Base-by-base conservation (phyloP, 2,329 filamentous ascomycete species). In the Waltergamsia citrina region DNA sequence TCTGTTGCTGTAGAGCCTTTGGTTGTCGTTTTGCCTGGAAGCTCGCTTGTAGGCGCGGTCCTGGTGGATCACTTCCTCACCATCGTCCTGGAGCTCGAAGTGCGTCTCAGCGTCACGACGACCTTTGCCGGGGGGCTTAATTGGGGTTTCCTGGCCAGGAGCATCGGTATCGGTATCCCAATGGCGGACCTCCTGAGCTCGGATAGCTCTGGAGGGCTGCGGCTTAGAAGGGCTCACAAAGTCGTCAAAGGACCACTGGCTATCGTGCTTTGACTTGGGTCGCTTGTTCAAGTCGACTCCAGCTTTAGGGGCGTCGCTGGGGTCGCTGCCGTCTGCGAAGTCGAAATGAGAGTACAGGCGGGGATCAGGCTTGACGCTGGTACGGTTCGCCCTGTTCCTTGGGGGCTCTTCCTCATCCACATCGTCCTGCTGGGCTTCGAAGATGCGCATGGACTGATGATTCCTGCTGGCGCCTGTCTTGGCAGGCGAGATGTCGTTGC, bases 231-330 rank as follows among this genome's bases (percentile, higher is more conserved):
- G 90, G 1, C 88, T 94, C 12, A 66, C 64, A 48, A 94, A 94
- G 59, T 94, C 87, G 40, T 85, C 76, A 56, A 96, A 96, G 32
- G 78, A 77, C 87, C 90, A 95, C 41, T 85, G 80, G 42, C 78
- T 78, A 38, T 69, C 64, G 52, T 85, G 79, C 61, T 82, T 85
- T 35, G 68, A 65, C 50, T 69, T 71, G 40, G 60, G 55, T 17
- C 53, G 53, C 34, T 68, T 56, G 15, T 67, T 54, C 16, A 59
- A 50, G 4, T 57, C 44, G 7, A 58, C 45, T 33, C 54, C 60
- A n/a, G 62, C 51, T 41, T 62, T 49, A 11, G 66, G 60, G 14
- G 56, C 57, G 33, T 73, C 66, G 39, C 62, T 57, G 12, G 63
- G 60, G 36, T 75, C 69, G 15, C 63, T 70, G 33, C 76, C 78